A percentile compares a stretch with the other conserved stretches of the same genome.
Evolutionary conservation across 1,284 basidiomycete species (phyloP).

Genomic region (Inonotus obliquus): DNA sequence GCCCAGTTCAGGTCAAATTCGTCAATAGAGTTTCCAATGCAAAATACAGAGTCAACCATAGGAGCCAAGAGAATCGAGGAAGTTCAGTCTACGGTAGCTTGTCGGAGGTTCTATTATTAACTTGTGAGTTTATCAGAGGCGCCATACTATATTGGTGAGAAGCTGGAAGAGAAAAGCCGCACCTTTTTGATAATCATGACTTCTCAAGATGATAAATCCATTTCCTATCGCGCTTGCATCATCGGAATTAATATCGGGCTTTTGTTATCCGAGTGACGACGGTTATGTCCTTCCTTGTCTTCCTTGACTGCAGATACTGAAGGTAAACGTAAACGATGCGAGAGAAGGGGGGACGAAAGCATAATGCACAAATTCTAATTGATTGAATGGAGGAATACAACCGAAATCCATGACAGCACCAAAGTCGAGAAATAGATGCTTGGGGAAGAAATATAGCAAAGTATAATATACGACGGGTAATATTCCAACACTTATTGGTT

Average conservation of each 20-base stretch:
- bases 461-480: not conserved
- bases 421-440: not conserved
- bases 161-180: not conserved
- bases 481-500: conserved; percentile 1
- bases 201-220: not conserved
- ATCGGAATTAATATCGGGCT: not conserved
- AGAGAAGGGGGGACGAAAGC: not conserved
- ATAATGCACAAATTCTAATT: not conserved
- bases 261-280: not conserved
- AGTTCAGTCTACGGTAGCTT: conserved; percentile 8
- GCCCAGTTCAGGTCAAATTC: not conserved
- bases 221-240: not conserved
- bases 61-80: not conserved
- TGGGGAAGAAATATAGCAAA: not conserved
- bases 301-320: not conserved
- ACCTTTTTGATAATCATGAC: not conserved
- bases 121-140: not conserved
- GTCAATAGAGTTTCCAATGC: not conserved
- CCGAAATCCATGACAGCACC: not conserved
- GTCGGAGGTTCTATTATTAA: conserved; percentile 5
- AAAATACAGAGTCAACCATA: not conserved
- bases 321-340: too few species aligned
- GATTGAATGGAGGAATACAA: not conserved
- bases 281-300: not conserved
- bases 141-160: not conserved